Conservation (phyloP, 2,329 filamentous ascomycete species). For the Claviceps africana region DNA sequence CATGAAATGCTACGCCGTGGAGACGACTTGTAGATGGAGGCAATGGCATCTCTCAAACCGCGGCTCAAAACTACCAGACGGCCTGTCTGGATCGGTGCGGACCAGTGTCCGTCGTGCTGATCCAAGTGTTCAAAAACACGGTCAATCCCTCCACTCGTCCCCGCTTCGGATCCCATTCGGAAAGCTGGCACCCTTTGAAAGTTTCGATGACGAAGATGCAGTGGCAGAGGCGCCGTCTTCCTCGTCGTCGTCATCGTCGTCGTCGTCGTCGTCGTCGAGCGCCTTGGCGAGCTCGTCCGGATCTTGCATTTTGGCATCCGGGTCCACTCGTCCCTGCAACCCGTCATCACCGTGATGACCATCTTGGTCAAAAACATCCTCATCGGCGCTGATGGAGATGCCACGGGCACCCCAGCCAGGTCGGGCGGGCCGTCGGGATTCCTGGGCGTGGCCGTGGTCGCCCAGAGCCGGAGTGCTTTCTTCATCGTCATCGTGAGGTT, state of each 20-base stretch:
- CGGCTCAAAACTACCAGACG: background rate
- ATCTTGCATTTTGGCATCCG: constrained; percentile 52
- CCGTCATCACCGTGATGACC: constrained; percentile 32
- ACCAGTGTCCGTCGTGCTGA: background rate
- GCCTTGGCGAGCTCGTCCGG: constrained; percentile 50
- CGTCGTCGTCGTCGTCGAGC: constrained; percentile 29
- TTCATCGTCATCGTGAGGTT: constrained; percentile 45
- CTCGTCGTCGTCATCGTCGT: constrained; percentile 24
- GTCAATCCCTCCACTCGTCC: constrained; percentile 32
- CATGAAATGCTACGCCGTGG: background rate
- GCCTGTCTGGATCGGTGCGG: background rate
- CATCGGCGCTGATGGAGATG: constrained; percentile 53
- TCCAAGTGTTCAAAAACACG: background rate
- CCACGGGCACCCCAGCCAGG: constrained; percentile 50
- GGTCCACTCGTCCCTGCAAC: constrained; percentile 34
- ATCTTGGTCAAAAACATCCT: constrained; percentile 39
- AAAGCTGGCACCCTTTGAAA: constrained; percentile 13
- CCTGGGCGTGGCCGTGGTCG: constrained; percentile 16
- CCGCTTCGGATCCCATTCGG: constrained; percentile 30
- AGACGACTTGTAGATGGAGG: too few relatives aligned
- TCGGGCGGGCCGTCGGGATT: constrained; percentile 19
- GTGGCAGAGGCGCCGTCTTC: constrained; percentile 13
- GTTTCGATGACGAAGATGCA: constrained; percentile 11
- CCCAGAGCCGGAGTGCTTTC: constrained; percentile 40
- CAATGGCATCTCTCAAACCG: background rate